These are phyloP conservation scores for Dothideomycetes sp. DNA, from an alignment of 2,329 filamentous ascomycete species.

Conservation along the genomic window DNA sequence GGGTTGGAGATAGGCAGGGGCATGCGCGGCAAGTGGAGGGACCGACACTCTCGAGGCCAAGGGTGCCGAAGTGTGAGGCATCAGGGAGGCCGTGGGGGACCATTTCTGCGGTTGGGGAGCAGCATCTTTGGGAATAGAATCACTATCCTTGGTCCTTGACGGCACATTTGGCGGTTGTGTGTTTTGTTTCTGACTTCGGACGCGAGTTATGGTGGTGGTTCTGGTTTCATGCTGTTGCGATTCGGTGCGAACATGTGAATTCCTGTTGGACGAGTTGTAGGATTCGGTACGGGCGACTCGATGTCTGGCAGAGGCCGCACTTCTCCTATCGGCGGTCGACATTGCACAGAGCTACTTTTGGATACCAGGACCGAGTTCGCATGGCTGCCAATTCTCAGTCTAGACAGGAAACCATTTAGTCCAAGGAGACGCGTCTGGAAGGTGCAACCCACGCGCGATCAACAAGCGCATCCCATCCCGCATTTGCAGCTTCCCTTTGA, in stretches of 20 bases:
- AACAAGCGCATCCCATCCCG: no score
- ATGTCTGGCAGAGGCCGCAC: slow-evolving; percentile 24
- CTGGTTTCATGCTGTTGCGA: slow-evolving; percentile 28
- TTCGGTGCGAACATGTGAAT: slow-evolving; percentile 25
- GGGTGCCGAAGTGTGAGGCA: slow-evolving; percentile 61
- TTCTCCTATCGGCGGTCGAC: slow-evolving; percentile 14
- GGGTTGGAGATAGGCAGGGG: slow-evolving; percentile 61
- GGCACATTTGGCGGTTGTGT: slow-evolving; percentile 19
- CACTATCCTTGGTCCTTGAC: slow-evolving; percentile 4
- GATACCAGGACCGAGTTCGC: no score
- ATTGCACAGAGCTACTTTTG: no score
- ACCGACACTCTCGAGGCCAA: slow-evolving; percentile 59
- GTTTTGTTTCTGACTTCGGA: slow-evolving; percentile 29
- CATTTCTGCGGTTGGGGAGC: slow-evolving; percentile 39
- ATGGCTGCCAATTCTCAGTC: no score
- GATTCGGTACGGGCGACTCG: slow-evolving; percentile 24
- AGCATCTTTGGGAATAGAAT: not conserved
- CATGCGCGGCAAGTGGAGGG: slow-evolving; percentile 53
- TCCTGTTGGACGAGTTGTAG: not conserved
- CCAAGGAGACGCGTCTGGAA: no score
- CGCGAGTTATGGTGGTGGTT: slow-evolving; percentile 28
- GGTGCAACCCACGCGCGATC: no score
- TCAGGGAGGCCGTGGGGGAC: slow-evolving; percentile 69
- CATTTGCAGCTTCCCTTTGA: no score
- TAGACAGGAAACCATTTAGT: no score